Percentiles rank a stretch among this genome's conserved stretches.
Evolutionary conservation across 495 filamentous ascomycete species (phyloP).

Genomic region (Cairneyella variabilis): DNA sequence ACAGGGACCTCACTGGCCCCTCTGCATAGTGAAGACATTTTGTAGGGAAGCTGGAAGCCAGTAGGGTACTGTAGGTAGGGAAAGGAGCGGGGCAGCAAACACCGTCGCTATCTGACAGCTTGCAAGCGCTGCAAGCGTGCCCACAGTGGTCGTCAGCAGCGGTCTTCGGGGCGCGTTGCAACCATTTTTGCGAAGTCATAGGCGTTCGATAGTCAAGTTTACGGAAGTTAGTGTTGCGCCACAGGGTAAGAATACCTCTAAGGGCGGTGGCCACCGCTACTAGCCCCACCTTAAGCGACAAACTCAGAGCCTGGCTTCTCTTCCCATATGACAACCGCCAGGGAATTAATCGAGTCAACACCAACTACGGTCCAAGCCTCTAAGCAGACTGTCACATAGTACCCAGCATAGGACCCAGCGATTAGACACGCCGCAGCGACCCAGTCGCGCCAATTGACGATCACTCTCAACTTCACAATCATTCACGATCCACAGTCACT

Average conservation of each 20-base stretch:
- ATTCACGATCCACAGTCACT: too few species aligned
- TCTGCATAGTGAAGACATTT: constrained; percentile 6
- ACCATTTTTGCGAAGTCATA: constrained; percentile 3
- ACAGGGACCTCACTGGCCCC: too few species aligned
- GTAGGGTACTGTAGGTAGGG: neutral
- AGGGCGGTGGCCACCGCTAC: neutral
- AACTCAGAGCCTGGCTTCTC: neutral
- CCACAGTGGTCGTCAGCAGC: constrained; percentile 10
- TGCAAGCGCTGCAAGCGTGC: constrained; percentile 1
- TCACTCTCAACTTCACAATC: too few species aligned
- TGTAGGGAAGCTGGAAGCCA: neutral
- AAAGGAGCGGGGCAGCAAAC: neutral
- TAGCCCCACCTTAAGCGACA: constrained; percentile 2
- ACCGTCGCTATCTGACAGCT: constrained; percentile 11
- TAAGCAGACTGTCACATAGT: too few species aligned
- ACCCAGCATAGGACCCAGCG: too few species aligned
- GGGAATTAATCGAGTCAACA: too few species aligned
- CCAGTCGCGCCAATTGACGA: too few species aligned
- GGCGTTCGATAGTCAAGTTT: constrained; percentile 20
- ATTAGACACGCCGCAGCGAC: too few species aligned
- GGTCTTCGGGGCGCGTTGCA: neutral
- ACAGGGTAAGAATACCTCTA: constrained; percentile 7
- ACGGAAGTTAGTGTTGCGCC: constrained; percentile 15
- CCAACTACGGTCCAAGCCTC: neutral
- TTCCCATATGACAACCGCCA: too few species aligned